Evolutionary conservation across 1,139 yeast genomes (phyloP), one percentile per base, ranked within the genome.

Genomic region (Diutina neorugosa): DNA sequence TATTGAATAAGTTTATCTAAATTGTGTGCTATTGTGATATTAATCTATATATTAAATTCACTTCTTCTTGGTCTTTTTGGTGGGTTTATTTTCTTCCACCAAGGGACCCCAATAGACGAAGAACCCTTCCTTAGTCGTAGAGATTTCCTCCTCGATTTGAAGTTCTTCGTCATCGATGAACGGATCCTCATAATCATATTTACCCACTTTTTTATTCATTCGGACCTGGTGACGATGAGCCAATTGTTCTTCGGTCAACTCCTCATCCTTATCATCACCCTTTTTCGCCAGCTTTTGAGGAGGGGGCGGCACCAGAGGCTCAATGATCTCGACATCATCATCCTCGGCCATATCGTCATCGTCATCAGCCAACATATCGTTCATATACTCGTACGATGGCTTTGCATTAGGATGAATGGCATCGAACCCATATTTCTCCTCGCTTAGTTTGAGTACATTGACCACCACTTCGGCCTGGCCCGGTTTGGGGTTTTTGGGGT

Each of bases 71-170:
- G 65, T 66, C 54, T 25, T 57, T 20, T 56, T 18, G 16, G 54
- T 21, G 14, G 56, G 50, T 19, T 54, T 54, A 11, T 60, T 54
- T 31, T 86, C 94, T 55, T 86, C 93, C 37, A 86, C 83, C 57
- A 94, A 72, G 4, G 96, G 96, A 0, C 99, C 99, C 74, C 91
- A 88, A 65, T 84, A 94, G 0, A 94, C 97, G 62, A 93, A 94
- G 66, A 93, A 94, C 2, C 98, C 98, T 63, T 93, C 98, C 59
- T 87, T 86, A 0, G 96, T 90, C 1, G 94, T 82, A 2, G 94
- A 93, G 9, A 96, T 83, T 60, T 87, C 94, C 65, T 91, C 97
- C 66, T 93, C 98, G 87, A 94, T 87, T 57, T 82, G 80, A 61
- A 90, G 73, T 67, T 93, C 99, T 27, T 87, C 80, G 66, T 94